Evolutionary conservation across 805 yeast species (phyloP).

Genomic region (Candida pseudofarinosa): DNA sequence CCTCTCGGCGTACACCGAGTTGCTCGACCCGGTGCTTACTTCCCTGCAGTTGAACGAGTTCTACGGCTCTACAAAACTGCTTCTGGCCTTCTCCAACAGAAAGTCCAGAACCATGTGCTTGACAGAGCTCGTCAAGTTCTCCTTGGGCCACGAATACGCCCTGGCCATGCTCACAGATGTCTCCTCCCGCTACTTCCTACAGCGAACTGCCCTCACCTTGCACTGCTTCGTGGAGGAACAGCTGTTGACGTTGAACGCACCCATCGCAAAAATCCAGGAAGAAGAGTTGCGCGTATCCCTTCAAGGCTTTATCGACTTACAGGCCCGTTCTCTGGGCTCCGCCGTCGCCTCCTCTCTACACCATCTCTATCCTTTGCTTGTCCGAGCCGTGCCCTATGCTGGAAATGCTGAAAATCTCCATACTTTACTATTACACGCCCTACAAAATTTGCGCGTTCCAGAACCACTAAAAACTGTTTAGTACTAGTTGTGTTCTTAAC

Average conservation of each 20-base stretch:
- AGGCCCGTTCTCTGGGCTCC: background rate
- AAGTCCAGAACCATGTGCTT: constrained; percentile 55
- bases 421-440: constrained; percentile 4
- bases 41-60: constrained; percentile 43
- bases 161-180: constrained; percentile 19
- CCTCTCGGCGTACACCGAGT: constrained; percentile 21
- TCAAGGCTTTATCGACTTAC: background rate
- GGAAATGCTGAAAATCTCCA: constrained; percentile 4
- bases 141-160: constrained; percentile 9
- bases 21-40: constrained; percentile 35
- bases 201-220: constrained; percentile 58
- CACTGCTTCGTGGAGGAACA: constrained; percentile 63
- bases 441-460: background rate
- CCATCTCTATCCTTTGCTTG: constrained; percentile 10
- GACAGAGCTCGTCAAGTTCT: constrained; percentile 43
- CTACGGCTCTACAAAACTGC: constrained; percentile 62
- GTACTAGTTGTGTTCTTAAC: too few species aligned
- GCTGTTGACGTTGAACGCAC: constrained; percentile 54
- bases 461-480: background rate
- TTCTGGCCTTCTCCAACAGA: constrained; percentile 40
- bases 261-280: constrained; percentile 63
- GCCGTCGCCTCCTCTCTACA: constrained; percentile 5
- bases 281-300: constrained; percentile 46
- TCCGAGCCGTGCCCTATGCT: constrained; percentile 16
- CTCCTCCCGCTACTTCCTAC: constrained; percentile 38